phyloP scores from a whole-genome alignment of 768 basidiomycete genomes.

The Exidia glandulosa region DNA sequence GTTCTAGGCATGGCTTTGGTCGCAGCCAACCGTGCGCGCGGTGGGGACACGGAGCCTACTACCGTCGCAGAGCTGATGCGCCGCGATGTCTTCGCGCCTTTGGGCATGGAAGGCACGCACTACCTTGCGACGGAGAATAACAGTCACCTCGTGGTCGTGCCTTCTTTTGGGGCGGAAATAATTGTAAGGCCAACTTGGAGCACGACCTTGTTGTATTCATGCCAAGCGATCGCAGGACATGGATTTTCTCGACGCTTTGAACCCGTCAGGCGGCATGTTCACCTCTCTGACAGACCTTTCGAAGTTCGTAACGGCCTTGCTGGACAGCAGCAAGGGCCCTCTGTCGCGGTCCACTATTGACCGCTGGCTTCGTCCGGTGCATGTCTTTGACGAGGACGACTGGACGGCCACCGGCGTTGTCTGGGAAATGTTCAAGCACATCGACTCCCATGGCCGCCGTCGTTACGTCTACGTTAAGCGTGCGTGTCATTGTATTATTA shows the following conservation, averaged over 20 bases:
- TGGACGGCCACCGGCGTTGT: constrained; percentile 6
- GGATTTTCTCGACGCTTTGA: constrained; percentile 27
- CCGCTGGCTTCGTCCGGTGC: constrained; percentile 20
- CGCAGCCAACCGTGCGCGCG: constrained; percentile 17
- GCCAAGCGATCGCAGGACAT: constrained; percentile 20
- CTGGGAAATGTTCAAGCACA: constrained; percentile 11
- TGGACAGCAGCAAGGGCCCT: constrained; percentile 26
- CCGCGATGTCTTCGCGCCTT: constrained; percentile 38
- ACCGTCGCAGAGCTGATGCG: constrained; percentile 35
- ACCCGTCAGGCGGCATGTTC: constrained; percentile 40
- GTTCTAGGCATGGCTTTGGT: constrained; percentile 27
- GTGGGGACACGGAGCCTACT: constrained; percentile 10
- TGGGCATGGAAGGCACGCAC: constrained; percentile 34
- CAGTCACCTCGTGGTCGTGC: constrained; percentile 28
- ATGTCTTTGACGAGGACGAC: constrained; percentile 19
- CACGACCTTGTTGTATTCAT: no score
- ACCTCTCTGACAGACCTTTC: constrained; percentile 36
- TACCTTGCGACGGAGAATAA: constrained; percentile 29
- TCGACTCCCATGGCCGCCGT: constrained; percentile 6
- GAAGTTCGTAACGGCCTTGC: constrained; percentile 31
- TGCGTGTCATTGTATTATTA: constrained; percentile 9
- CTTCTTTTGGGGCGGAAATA: not conserved
- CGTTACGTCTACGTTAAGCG: constrained; percentile 19
- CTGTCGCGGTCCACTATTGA: constrained; percentile 14
- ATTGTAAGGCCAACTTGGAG: not conserved